Percentiles rank a stretch among this genome's conserved stretches.
phyloP scores from a whole-genome alignment of 257 asterid genomes.

The Fraxinus cuspidata region DNA sequence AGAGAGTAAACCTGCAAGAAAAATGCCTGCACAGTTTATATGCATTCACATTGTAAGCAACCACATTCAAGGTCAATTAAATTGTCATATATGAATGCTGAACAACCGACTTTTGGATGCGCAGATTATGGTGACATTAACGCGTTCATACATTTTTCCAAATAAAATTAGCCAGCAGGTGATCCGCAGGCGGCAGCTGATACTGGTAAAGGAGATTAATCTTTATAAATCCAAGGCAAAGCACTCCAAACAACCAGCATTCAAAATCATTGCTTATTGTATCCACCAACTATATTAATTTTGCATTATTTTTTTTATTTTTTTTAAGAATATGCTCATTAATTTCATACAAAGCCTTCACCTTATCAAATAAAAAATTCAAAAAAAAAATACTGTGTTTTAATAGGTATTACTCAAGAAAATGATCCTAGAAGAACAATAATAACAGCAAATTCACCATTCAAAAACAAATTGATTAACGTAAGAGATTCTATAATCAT shows the following conservation, averaged over 20 bases:
- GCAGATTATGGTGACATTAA: too few species aligned
- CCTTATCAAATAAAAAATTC: not conserved
- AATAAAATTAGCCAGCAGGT: constrained; percentile 10
- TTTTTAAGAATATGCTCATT: not conserved
- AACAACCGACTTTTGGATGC: too few species aligned
- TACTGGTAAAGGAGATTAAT: not conserved
- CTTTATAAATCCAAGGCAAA: not conserved
- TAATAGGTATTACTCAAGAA: not conserved
- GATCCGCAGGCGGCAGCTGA: not conserved
- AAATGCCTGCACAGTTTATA: not conserved
- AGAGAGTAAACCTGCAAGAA: not conserved
- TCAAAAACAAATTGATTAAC: not conserved
- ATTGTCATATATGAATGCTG: too few species aligned
- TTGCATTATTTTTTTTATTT: not conserved
- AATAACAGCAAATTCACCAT: constrained; percentile 1
- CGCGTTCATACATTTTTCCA: not conserved
- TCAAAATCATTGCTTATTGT: constrained; percentile 5
- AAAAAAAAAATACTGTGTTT: not conserved
- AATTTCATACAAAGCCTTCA: not conserved
- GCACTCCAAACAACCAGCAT: not conserved
- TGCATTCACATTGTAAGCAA: not conserved
- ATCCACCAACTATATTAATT: not conserved
- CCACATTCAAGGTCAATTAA: too few species aligned
- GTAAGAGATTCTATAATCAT: not conserved
- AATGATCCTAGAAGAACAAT: constrained; percentile 21